Base-by-base conservation (phyloP, 148 eudicot genomes). In the Rheum nobile region DNA sequence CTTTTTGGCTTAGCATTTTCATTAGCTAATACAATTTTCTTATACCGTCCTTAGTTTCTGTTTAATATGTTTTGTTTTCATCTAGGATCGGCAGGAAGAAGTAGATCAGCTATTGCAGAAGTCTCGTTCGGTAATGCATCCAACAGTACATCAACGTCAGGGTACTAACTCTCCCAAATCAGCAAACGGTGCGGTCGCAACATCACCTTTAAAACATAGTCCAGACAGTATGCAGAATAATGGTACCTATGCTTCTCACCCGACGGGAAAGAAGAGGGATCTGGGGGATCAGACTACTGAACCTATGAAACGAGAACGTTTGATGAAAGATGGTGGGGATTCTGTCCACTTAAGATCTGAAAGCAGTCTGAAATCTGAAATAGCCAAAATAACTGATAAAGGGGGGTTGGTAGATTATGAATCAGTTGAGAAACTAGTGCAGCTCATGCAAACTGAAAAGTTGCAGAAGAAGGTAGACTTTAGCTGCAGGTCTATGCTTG, bases 21-120 rank as follows among this genome's bases (percentile, higher is more conserved):
- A 29, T 61, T 61, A 61, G 17, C 67, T 61, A 29, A 28, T 31
- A 29, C 22, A n/a, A n/a, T 67, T 42, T 73, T n/a, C 44, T 47
- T 1, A 0, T 42, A 3, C 46, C 14, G 12, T 31, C 31, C 19
- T 39, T 76, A 14, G 8, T 28, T 29, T 24, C 44, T 43, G 11
- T 4, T 75, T 11, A 7, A 11, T n/a, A 35, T 21, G n/a, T 44
- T 47, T 41, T 76, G 34, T 57, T 6, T 42, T 79, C 61, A 26
- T 52, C 37, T 86, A 95, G 99, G 99, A 83, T 71, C 91, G 84
- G 42, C 99, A 92, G 76, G 86, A 88, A 87, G 99, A 95, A 88
- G 87, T 95, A 86, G 86, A 92, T 81, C 76, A 86, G 77, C 82
- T 95, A 28, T 81, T 95, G 80, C 65, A 83, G 37, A 95, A 85